These are phyloP conservation scores for Solanum neorickii DNA, from an alignment of 257 asterid species.

Conservation along the genomic window DNA sequence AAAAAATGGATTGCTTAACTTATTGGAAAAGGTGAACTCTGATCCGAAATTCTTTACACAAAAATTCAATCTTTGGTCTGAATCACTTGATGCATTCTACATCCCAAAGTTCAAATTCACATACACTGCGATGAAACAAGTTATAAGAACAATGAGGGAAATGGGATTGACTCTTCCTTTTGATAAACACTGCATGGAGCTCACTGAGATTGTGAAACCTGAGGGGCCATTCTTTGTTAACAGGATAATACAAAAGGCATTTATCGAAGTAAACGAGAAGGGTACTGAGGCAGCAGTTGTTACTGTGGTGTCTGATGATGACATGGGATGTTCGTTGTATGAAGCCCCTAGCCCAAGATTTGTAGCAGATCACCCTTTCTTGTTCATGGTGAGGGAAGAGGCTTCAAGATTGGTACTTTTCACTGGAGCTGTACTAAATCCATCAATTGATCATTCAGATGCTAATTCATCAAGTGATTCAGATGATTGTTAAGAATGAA, in stretches of 20 bases:
- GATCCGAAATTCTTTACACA: background rate
- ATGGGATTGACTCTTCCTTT: background rate
- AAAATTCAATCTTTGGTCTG: background rate
- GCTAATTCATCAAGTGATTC: background rate
- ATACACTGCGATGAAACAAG: background rate
- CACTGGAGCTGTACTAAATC: conserved; percentile 12
- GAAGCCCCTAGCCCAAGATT: background rate
- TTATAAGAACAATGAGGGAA: background rate
- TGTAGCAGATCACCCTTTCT: conserved; percentile 29
- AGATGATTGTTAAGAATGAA: background rate
- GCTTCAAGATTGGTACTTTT: conserved; percentile 12
- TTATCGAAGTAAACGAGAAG: conserved; percentile 27
- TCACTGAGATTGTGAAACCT: background rate
- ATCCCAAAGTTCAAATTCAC: conserved; percentile 14
- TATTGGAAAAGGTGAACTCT: background rate
- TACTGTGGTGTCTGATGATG: background rate
- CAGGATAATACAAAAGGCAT: conserved; percentile 21
- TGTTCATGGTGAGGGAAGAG: conserved; percentile 24
- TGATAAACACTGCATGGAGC: fast-evolving
- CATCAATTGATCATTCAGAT: background rate
- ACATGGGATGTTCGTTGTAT: background rate
- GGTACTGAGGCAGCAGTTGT: conserved; percentile 32
- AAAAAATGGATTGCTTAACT: background rate
- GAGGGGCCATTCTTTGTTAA: background rate
- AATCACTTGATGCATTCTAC: background rate